phyloP scores from a whole-genome alignment of 208 protist species.

The Phytomonas sp. region DNA sequence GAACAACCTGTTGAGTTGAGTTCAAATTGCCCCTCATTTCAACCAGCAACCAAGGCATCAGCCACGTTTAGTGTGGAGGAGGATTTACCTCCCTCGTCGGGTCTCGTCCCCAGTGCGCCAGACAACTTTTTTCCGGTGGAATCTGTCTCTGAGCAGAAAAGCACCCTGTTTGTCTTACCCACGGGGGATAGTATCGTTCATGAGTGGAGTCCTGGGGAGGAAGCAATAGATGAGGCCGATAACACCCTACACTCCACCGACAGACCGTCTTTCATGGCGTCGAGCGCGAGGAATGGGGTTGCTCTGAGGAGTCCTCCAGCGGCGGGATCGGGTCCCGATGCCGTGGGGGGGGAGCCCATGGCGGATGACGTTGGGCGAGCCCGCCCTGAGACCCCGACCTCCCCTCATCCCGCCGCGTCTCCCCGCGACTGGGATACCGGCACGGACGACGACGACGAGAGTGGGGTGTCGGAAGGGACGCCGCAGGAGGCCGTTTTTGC shows the following conservation, averaged over 20 bases:
- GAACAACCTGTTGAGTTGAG: neutral
- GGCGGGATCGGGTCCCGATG: too few relatives aligned
- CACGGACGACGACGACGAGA: slow-evolving; percentile 10
- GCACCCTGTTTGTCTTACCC: neutral
- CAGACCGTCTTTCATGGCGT: neutral
- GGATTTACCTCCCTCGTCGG: neutral
- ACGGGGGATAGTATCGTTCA: neutral
- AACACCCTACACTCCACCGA: neutral
- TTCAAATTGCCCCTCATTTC: neutral
- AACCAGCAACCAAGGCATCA: neutral
- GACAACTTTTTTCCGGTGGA: neutral
- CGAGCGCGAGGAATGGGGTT: neutral
- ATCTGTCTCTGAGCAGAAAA: neutral
- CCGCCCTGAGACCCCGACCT: too few relatives aligned
- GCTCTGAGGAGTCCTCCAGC: neutral
- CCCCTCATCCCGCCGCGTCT: too few relatives aligned
- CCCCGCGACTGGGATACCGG: slow-evolving; percentile 21
- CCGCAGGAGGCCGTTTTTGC: neutral
- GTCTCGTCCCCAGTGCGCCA: neutral
- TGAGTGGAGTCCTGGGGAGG: neutral
- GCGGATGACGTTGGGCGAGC: too few relatives aligned
- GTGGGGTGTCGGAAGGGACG: slow-evolving; percentile 9
- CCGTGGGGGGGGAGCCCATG: too few relatives aligned
- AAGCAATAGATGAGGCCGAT: neutral
- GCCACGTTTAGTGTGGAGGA: neutral